These are phyloP conservation scores for Chara braunii DNA, from an alignment of 139 green algal genomes.

Conservation along the genomic window DNA sequence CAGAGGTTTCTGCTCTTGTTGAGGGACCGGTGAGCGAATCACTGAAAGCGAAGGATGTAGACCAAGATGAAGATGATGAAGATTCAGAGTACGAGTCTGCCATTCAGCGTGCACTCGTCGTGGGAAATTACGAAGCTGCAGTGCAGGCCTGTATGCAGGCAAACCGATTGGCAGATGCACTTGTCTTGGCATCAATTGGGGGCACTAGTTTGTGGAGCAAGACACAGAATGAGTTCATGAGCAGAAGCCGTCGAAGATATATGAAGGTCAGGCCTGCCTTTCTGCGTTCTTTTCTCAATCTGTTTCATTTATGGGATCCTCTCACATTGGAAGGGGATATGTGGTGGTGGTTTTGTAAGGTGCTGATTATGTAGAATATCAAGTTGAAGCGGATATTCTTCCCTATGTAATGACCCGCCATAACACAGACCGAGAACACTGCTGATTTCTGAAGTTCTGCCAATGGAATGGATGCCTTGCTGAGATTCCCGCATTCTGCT, in stretches of 20 bases:
- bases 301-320: background rate
- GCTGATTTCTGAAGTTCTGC: too few relatives aligned
- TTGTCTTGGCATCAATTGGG: constrained; percentile 52
- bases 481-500: too few relatives aligned
- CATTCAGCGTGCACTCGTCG: constrained; percentile 77
- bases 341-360: too few relatives aligned
- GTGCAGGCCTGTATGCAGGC: constrained; percentile 79
- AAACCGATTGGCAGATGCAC: constrained; percentile 77
- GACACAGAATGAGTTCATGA: constrained; percentile 67
- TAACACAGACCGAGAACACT: too few relatives aligned
- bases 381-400: too few relatives aligned
- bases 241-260: constrained; percentile 65
- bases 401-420: too few relatives aligned
- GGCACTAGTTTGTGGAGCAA: constrained; percentile 50
- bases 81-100: constrained; percentile 51
- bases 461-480: too few relatives aligned
- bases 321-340: too few relatives aligned
- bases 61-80: constrained; percentile 26
- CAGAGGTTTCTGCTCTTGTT: too few relatives aligned
- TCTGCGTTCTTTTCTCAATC: background rate
- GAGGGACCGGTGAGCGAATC: too few relatives aligned
- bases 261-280: constrained; percentile 53
- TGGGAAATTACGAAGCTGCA: constrained; percentile 79
- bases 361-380: too few relatives aligned
- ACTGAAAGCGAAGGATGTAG: too few relatives aligned